Evolutionary conservation across 148 eudicot species (phyloP).

Genomic region (Nepenthes mirabilis): DNA sequence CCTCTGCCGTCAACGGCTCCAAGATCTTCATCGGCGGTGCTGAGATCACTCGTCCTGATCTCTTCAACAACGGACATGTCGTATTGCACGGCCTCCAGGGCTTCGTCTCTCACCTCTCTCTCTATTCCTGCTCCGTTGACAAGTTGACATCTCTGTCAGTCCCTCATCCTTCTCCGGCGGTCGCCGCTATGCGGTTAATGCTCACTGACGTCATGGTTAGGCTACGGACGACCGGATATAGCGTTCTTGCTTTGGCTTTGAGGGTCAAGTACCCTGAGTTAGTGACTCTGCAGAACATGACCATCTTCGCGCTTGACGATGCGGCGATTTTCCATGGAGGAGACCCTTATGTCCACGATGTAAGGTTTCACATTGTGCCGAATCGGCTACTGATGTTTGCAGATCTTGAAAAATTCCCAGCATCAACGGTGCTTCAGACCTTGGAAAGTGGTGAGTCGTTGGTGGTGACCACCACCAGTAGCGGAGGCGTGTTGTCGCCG

Average conservation of each 20-base stretch:
- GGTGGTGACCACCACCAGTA: conserved; percentile 43
- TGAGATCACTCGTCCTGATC: conserved; percentile 41
- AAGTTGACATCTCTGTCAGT: conserved; percentile 36
- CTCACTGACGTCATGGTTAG: conserved; percentile 40
- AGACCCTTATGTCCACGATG: conserved; percentile 34
- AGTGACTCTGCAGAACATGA: conserved; percentile 28
- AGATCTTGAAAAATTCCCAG: conserved; percentile 41
- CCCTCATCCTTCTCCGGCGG: conserved; percentile 21
- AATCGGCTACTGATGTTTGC: conserved; percentile 33
- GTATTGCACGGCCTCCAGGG: conserved; percentile 63
- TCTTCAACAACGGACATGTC: conserved; percentile 27
- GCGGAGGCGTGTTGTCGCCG: conserved; percentile 39
- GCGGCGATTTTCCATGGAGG: conserved; percentile 40
- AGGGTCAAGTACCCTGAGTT: conserved; percentile 35
- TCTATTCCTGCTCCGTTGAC: conserved; percentile 50
- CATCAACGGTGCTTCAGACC: conserved; percentile 43
- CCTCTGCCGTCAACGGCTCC: conserved; percentile 17
- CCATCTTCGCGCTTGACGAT: conserved; percentile 37
- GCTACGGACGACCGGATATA: conserved; percentile 34
- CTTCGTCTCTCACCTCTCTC: conserved; percentile 60
- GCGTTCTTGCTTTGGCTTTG: conserved; percentile 34
- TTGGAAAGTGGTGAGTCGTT: conserved; percentile 35
- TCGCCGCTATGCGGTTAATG: conserved; percentile 38
- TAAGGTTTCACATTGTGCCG: conserved; percentile 59
- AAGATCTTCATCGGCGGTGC: conserved; percentile 46